Evolutionary conservation across 768 basidiomycete genomes (phyloP), one percentile per base, ranked within the genome.

Genomic region (Pleurotus eryngii): DNA sequence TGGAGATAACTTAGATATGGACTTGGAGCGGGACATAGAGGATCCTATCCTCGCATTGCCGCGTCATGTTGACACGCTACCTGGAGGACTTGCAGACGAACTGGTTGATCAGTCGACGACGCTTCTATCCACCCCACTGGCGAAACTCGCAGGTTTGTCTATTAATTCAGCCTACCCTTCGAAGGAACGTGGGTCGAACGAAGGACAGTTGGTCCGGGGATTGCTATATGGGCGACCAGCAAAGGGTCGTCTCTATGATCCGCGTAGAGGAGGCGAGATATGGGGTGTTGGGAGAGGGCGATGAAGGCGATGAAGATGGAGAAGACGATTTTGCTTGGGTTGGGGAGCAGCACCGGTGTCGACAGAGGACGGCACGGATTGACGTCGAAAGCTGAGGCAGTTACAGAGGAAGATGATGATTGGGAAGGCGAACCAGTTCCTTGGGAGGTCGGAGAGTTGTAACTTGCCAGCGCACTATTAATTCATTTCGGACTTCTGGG

Each of bases 391-490:
- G 67, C 68, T 20, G 64, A 63, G 18, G 66, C 61, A 42, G 63
- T 71, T 42, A 66, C 64, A 20, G 81, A 78, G 48, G 75, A 70
- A 27, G 84, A 82, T 64, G 80, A 81, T 43, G 86, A 87, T 60
- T 92, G 90, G 90, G 90, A 91, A 70, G 84, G 87, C 37, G 90
- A 91, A 69, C 86, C 87, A 38, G 79, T 91, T 37, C 86, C 90
- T 59, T 92, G 90, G 90, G 88, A 88, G 70, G 77, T 83, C 7
- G 90, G 84, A 53, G 90, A 90, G 64, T 64, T 92, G 70, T 91
- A 79, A 68, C 46, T 57, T 50, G 42, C 47, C 30, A 35, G 30
- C 11, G 30, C 30, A 35, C 30, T 35, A 15, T 15, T 48, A 22
- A 5, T 27, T 46, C 42, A 46, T 9, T 17, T 38, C 50, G 26